phyloP scores from a whole-genome alignment of 768 basidiomycete species.

The Tephrocybe rancida region DNA sequence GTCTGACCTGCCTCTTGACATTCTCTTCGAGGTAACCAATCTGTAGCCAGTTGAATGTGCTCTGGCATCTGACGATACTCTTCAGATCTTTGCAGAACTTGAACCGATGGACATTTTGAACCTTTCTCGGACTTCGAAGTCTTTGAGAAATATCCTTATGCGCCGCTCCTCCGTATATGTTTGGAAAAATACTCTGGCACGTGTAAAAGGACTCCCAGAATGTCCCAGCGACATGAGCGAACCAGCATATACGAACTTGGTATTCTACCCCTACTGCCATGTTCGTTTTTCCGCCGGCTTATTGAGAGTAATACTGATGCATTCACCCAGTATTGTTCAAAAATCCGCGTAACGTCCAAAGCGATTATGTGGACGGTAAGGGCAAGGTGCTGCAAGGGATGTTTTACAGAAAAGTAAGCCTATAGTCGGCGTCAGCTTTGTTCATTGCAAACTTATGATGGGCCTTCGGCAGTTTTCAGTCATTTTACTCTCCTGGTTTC shows the following conservation, averaged over 20 bases:
- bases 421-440: neutral
- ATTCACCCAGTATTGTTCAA: conserved; percentile 7
- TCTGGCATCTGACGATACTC: neutral
- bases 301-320: too few species aligned
- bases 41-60: too few species aligned
- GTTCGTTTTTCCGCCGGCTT: conserved; percentile 9
- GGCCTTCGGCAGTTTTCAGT: too few species aligned
- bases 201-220: conserved; percentile 19
- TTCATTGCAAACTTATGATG: neutral
- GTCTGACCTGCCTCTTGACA: conserved; percentile 36
- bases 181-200: conserved; percentile 23
- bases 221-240: conserved; percentile 28
- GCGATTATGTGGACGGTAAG: conserved; percentile 15
- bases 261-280: conserved; percentile 20
- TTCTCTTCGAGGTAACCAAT: conserved; percentile 38
- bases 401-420: conserved; percentile 16
- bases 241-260: conserved; percentile 24
- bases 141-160: conserved; percentile 49
- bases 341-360: conserved; percentile 2
- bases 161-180: conserved; percentile 19
- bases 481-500: too few species aligned
- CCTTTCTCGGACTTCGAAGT: conserved; percentile 51
- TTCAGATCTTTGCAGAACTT: conserved; percentile 55
- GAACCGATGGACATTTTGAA: conserved; percentile 51
- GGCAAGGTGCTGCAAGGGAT: conserved; percentile 20